phyloP scores from a whole-genome alignment of 306 rosid species.

The Sphenostylis stenocarpa region DNA sequence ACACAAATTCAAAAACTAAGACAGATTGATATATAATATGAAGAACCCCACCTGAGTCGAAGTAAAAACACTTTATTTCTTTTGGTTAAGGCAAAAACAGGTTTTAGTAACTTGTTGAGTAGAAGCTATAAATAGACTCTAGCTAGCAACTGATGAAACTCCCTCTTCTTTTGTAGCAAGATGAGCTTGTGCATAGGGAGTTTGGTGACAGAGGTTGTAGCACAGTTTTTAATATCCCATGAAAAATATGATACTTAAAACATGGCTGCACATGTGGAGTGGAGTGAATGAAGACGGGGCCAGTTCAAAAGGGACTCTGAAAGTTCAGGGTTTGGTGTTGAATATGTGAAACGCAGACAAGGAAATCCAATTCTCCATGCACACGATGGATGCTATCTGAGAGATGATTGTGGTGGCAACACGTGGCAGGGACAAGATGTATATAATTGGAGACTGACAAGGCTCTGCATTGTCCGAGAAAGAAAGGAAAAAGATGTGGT shows the following conservation, averaged over 20 bases:
- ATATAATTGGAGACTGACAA: slow-evolving; percentile 15
- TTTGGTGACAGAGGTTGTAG: slow-evolving; percentile 20
- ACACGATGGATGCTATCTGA: slow-evolving; percentile 25
- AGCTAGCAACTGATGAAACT: slow-evolving; percentile 7
- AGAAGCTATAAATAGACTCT: neutral
- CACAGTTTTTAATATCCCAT: slow-evolving; percentile 36
- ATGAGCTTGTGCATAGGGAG: neutral
- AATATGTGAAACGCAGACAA: neutral
- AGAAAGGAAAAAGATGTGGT: neutral
- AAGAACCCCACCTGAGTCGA: slow-evolving; percentile 15
- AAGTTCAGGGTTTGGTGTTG: neutral
- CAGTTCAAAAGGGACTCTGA: slow-evolving; percentile 9
- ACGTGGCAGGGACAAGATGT: slow-evolving; percentile 26
- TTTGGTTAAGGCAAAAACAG: neutral
- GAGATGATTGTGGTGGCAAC: neutral
- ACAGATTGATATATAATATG: neutral
- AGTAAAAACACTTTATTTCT: neutral
- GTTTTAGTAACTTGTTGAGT: neutral
- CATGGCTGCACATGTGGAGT: slow-evolving; percentile 44
- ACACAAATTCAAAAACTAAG: neutral
- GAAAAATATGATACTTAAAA: slow-evolving; percentile 6
- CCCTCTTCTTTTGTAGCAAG: neutral
- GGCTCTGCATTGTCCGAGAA: slow-evolving; percentile 1
- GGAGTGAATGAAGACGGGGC: slow-evolving; percentile 19
- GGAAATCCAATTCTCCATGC: slow-evolving; percentile 21